These are phyloP conservation scores for Neoscytalidium dimidiatum DNA, from an alignment of 2,329 filamentous ascomycete genomes.

Conservation along the genomic window DNA sequence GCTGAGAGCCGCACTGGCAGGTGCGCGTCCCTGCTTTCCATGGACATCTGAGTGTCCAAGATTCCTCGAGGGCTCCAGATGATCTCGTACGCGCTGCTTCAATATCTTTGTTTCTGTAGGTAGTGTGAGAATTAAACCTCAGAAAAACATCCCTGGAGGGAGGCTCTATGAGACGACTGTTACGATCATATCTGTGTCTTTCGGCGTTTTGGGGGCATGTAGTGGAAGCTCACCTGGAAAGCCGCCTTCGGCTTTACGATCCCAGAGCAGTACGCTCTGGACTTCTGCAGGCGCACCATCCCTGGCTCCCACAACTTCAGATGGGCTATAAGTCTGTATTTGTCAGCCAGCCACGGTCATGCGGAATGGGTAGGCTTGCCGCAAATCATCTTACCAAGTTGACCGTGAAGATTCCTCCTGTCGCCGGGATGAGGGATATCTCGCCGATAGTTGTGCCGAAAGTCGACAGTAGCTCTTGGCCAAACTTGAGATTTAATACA, in stretches of 20 bases:
- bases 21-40: constrained; percentile 35
- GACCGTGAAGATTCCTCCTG: constrained; percentile 81
- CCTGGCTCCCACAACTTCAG: constrained; percentile 2
- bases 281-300: constrained; percentile 28
- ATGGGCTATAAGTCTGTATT: constrained; percentile 2
- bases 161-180: no score
- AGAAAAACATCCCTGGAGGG: neutral
- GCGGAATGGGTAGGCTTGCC: neutral
- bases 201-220: no score
- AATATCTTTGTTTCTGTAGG: constrained; percentile 77
- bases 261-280: constrained; percentile 71
- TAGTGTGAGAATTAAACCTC: neutral
- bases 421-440: constrained; percentile 81
- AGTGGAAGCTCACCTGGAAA: constrained; percentile 65
- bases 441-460: constrained; percentile 84
- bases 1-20: neutral
- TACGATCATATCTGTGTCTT: no score
- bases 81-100: constrained; percentile 80
- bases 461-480: constrained; percentile 92
- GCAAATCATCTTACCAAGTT: constrained; percentile 49
- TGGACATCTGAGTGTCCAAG: constrained; percentile 68
- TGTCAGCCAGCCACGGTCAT: neutral
- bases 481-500: constrained; percentile 64
- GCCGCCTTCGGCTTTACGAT: constrained; percentile 80
- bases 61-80: constrained; percentile 75